Percentiles rank a stretch among this genome's conserved stretches.
phyloP scores from a whole-genome alignment of 2,329 filamentous ascomycete species.

The Fusarium sp. region DNA sequence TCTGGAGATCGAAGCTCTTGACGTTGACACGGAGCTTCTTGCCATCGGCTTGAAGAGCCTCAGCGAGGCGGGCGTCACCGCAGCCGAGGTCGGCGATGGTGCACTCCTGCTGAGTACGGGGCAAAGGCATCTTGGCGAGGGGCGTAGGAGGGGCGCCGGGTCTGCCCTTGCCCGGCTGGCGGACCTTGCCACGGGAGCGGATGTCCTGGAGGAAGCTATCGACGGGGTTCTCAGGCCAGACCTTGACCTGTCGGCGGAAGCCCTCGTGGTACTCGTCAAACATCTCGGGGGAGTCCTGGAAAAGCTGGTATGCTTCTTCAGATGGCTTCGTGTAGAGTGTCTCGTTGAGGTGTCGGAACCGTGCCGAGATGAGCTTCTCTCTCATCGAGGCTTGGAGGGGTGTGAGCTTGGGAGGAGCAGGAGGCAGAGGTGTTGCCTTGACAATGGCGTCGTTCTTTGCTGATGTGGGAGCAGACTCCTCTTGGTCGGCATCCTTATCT shows the following conservation, averaged over 20 bases:
- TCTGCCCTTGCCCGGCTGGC: constrained; percentile 47
- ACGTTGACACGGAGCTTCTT: constrained; percentile 79
- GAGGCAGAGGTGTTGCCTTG: constrained; percentile 51
- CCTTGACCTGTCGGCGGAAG: constrained; percentile 93
- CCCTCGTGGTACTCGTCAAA: constrained; percentile 97
- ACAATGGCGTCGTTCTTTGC: constrained; percentile 37
- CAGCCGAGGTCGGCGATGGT: constrained; percentile 93
- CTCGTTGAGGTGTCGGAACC: constrained; percentile 97
- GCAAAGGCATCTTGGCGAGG: constrained; percentile 64
- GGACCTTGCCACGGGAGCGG: constrained; percentile 71
- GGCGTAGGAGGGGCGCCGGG: constrained; percentile 45
- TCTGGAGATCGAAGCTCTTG: constrained; percentile 88
- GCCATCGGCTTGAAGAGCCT: constrained; percentile 71
- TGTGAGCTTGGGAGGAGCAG: constrained; percentile 75
- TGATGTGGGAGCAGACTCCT: constrained; percentile 23
- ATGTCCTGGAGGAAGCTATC: constrained; percentile 85
- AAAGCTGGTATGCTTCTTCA: constrained; percentile 82
- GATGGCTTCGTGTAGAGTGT: constrained; percentile 95
- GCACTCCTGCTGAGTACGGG: constrained; percentile 77
- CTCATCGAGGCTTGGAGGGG: constrained; percentile 95
- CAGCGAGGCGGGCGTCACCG: constrained; percentile 87
- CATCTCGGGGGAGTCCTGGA: constrained; percentile 88
- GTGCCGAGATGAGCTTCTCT: constrained; percentile 92
- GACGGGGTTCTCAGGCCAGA: constrained; percentile 97
- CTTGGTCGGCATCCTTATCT: constrained; percentile 22